Base-by-base conservation (phyloP, 768 basidiomycete species). In the Boletus speciosus region DNA sequence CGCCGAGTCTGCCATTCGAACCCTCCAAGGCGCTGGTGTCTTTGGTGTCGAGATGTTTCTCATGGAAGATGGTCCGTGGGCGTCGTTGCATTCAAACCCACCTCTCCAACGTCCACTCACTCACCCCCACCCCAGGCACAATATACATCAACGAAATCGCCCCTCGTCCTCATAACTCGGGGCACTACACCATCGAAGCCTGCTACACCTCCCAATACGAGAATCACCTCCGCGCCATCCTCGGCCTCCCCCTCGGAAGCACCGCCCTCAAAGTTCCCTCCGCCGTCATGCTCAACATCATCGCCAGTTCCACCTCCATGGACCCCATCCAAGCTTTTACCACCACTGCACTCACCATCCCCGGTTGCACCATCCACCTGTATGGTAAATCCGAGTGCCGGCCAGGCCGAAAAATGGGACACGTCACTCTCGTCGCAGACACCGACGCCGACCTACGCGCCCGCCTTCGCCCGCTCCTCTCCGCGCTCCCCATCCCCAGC, bases 41-140 rank as follows among this genome's bases (percentile, higher is more conserved):
- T 98, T 97, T 73, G 97, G 95, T 1, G 95, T 99, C 1, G 97
- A 99, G 71, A 93, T 98, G 93, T 99, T 99, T 74, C 76, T 98
- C 39, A 81, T 96, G 81, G 74, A 79, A 29, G 82, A 95, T 65
- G 94, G 96, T 93, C 61, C 16, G 52, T 53, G 19, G 10, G 2
- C 41, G 43, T 80, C 67, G 8, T 41, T 31, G 34, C 19, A 7
- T 39, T 36, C 32, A 7, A 41, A 8, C 31, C 29, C 25, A 15
- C 27, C 15, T 21, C 12, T 39, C 16, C 19, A 19, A 39, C 7
- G 19, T 14, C 7, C 27, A n/a, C 5, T 8, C 3, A 31, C 44
- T 15, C 32, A 52, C n/a, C 15, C 15, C 12, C 29, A 27, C 4
- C 14, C 6, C 60, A 95, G 93, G 89, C 12, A 70, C 76, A 1